Evolutionary conservation across 1,139 yeast genomes (phyloP), one percentile per base, ranked within the genome.

Genomic region (Magnusiomyces tetraspermus): DNA sequence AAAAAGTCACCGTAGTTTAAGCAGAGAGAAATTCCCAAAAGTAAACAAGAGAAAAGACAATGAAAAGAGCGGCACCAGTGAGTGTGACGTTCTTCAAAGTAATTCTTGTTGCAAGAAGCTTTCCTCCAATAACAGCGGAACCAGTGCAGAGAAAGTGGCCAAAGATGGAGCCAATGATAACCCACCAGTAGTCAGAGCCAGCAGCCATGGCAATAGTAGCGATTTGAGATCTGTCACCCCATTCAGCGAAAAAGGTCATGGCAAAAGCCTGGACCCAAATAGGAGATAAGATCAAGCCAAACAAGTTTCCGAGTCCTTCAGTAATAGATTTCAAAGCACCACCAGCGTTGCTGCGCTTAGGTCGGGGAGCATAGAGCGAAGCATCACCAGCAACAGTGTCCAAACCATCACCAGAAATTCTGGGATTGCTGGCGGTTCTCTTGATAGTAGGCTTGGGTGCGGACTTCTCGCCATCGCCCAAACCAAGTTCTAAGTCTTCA

Each of bases 151-250:
- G 54, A 11, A 85, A 82, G 68, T 92, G 99, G 28, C 98, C 99
- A 47, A 85, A 67, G 45, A 89, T 80, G 23, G 96, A 96, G 55
- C 99, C 98, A 46, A 83, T 61, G 48, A 92, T 87, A 49, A 90
- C 96, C 63, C 76, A 76, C 92, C 95, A 83, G 71, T 88, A 92
- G 67, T 89, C 87, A 40, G 89, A 83, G 41, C 97, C 97, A 1
- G 98, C 96, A 49, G 97, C 97, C 95, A 92, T 85, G 51, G 98
- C 98, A 63, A 92, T 89, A 44, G 97, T 94, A 40, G 97, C 96
- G 52, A 92, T 88, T 71, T 92, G 99, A 15, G 97, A 89, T 64
- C 98, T 82, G 69, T 92, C 99, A 50, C 99, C 99, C 95, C 97
- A 89, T 72, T 92, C 99, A 55, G 97, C 98, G 53, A 92, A 74